Evolutionary conservation across 306 rosid genomes (phyloP).

Genomic region (Vachellia collinsii): DNA sequence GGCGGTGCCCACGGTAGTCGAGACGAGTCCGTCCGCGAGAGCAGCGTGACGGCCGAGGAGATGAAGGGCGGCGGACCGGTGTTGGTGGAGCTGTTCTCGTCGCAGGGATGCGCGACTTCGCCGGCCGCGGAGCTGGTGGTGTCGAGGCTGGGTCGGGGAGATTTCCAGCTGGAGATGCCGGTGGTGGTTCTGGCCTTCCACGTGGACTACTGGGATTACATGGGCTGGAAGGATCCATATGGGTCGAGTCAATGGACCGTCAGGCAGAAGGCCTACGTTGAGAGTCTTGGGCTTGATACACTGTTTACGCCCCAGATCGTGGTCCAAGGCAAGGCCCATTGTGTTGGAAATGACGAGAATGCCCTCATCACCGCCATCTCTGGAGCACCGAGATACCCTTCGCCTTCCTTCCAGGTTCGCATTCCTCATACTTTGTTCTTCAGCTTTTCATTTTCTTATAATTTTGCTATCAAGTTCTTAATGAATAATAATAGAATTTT

Average conservation of each 20-base stretch:
- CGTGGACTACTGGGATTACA: constrained; percentile 94
- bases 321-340: constrained; percentile 71
- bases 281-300: constrained; percentile 71
- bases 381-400: constrained; percentile 60
- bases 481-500: too few relatives aligned
- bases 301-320: constrained; percentile 89
- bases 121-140: constrained; percentile 80
- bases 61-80: constrained; percentile 60
- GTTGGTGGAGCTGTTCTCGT: constrained; percentile 88
- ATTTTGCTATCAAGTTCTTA: too few relatives aligned
- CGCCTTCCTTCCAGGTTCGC: constrained; percentile 72
- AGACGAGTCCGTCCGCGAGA: constrained; percentile 4
- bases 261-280: constrained; percentile 84
- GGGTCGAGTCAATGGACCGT: constrained; percentile 92
- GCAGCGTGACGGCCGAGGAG: constrained; percentile 59
- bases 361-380: constrained; percentile 54
- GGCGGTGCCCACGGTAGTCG: not conserved
- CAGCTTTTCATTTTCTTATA: not conserved
- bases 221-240: constrained; percentile 96
- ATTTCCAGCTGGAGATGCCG: constrained; percentile 61
- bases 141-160: constrained; percentile 90
- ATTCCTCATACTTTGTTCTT: not conserved
- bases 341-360: constrained; percentile 71
- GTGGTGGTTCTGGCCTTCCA: constrained; percentile 78
- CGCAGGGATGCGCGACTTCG: constrained; percentile 89